phyloP scores from a whole-genome alignment of 345 rosid genomes.

The Clarkia xantiana region DNA sequence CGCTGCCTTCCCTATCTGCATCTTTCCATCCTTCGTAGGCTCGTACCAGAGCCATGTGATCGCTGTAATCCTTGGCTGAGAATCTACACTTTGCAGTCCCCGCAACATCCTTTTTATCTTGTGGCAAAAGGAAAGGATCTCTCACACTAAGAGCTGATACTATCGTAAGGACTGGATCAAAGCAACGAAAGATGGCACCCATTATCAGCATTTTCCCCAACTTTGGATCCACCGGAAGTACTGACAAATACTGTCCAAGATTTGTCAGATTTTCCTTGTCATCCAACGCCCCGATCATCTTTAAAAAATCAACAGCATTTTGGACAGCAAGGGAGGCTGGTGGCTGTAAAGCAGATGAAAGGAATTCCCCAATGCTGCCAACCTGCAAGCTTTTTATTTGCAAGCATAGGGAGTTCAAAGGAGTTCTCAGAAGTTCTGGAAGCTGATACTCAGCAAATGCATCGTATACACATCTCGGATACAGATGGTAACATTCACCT shows the following conservation, averaged over 20 bases:
- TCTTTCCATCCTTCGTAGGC: conserved; percentile 99
- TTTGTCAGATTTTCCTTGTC: conserved; percentile 79
- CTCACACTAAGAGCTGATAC: conserved; percentile 94
- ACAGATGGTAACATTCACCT: conserved; percentile 89
- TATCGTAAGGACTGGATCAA: conserved; percentile 81
- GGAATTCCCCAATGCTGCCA: conserved; percentile 77
- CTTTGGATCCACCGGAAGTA: conserved; percentile 98
- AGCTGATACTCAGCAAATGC: conserved; percentile 97
- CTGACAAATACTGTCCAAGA: conserved; percentile 80
- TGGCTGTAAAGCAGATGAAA: conserved; percentile 92
- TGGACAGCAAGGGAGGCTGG: conserved; percentile 80
- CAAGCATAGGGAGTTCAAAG: conserved; percentile 95
- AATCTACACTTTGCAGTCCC: conserved; percentile 91
- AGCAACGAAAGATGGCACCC: conserved; percentile 91
- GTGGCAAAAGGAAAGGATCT: conserved; percentile 98
- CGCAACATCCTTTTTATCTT: conserved; percentile 94
- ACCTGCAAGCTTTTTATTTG: conserved; percentile 94
- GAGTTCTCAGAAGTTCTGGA: conserved; percentile 97
- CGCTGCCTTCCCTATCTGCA: conserved; percentile 90
- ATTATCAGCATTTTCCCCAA: conserved; percentile 96
- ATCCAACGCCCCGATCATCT: conserved; percentile 87
- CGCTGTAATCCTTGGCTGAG: conserved; percentile 96
- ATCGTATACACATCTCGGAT: conserved; percentile 80
- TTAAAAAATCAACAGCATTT: conserved; percentile 85
- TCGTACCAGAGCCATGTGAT: conserved; percentile 97